These are phyloP conservation scores for Arthrinium phaeospermum DNA, from an alignment of 2,329 filamentous ascomycete species.

Conservation along the genomic window DNA sequence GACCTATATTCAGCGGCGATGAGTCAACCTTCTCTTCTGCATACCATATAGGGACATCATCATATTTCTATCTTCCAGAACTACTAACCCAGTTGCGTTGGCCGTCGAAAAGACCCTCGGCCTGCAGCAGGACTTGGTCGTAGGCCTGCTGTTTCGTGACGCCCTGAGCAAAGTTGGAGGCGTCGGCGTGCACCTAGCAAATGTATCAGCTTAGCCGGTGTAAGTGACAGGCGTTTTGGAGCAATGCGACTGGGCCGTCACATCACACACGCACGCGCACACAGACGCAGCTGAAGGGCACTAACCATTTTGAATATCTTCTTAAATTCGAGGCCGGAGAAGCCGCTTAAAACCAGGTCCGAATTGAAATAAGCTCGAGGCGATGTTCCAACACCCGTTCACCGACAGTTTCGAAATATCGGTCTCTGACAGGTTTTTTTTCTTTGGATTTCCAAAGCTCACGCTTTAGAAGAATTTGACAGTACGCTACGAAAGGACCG, in stretches of 20 bases:
- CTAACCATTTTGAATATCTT: constrained; percentile 6
- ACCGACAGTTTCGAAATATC: constrained; percentile 2
- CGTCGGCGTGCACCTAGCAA: constrained; percentile 75
- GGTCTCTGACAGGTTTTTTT: not conserved
- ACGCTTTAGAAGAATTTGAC: constrained; percentile 6
- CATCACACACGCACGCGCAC: not conserved
- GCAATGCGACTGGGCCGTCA: not conserved
- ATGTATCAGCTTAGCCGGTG: not conserved
- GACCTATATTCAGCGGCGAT: not conserved
- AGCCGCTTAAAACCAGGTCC: not conserved
- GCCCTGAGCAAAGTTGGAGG: constrained; percentile 72
- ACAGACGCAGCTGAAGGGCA: not conserved
- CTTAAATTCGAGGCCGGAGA: not conserved
- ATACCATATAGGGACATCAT: constrained; percentile 29
- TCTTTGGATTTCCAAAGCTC: not conserved
- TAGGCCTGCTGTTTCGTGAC: constrained; percentile 76
- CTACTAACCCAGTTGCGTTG: constrained; percentile 79
- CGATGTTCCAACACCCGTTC: not conserved
- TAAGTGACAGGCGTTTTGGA: not conserved
- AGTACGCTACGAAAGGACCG: constrained; percentile 7
- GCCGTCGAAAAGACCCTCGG: constrained; percentile 70
- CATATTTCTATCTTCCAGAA: constrained; percentile 35
- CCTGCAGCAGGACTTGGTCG: constrained; percentile 73
- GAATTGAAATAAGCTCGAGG: not conserved
- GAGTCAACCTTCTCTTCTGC: constrained; percentile 8